Conservation (phyloP, 2,329 filamentous ascomycete species). For the Lasiodiplodia citricola region DNA sequence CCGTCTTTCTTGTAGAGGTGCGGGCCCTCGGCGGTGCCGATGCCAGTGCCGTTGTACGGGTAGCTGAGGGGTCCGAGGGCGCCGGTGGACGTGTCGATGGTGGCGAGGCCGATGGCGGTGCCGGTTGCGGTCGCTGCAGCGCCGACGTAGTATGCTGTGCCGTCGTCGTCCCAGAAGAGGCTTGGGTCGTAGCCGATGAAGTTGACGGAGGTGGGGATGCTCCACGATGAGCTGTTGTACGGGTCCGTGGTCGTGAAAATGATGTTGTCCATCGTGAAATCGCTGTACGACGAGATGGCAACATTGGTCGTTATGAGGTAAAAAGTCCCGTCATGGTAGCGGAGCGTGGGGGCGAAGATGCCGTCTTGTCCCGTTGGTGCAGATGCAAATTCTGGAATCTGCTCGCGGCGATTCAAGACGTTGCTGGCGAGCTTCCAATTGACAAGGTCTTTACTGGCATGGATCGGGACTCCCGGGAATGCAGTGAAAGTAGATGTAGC, state of each 20-base stretch:
- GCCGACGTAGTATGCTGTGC: conserved; percentile 29
- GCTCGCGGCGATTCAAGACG: conserved; percentile 31
- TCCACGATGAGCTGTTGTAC: conserved; percentile 53
- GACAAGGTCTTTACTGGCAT: conserved; percentile 58
- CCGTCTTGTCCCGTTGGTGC: conserved; percentile 38
- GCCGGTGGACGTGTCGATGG: conserved; percentile 10
- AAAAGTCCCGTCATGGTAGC: conserved; percentile 30
- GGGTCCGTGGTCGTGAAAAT: conserved; percentile 54
- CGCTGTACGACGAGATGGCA: conserved; percentile 37
- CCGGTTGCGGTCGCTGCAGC: conserved; percentile 34
- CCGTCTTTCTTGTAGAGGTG: conserved; percentile 39
- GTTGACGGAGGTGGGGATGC: conserved; percentile 54
- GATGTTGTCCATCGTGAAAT: conserved; percentile 49
- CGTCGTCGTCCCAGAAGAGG: conserved; percentile 36
- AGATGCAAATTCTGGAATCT: conserved; percentile 31
- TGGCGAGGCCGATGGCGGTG: conserved; percentile 37
- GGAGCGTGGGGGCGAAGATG: conserved; percentile 32
- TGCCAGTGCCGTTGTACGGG: conserved; percentile 45
- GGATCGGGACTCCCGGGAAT: conserved; percentile 60
- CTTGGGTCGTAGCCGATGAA: conserved; percentile 60
- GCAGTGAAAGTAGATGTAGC: conserved; percentile 59
- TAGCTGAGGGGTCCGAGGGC: conserved; percentile 20
- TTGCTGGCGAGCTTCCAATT: conserved; percentile 53
- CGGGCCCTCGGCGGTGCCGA: conserved; percentile 37
- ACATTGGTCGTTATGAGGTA: conserved; percentile 34